phyloP scores from a whole-genome alignment of 202 grass and related monocot genomes.

The Dendrocalamus latiflorus region DNA sequence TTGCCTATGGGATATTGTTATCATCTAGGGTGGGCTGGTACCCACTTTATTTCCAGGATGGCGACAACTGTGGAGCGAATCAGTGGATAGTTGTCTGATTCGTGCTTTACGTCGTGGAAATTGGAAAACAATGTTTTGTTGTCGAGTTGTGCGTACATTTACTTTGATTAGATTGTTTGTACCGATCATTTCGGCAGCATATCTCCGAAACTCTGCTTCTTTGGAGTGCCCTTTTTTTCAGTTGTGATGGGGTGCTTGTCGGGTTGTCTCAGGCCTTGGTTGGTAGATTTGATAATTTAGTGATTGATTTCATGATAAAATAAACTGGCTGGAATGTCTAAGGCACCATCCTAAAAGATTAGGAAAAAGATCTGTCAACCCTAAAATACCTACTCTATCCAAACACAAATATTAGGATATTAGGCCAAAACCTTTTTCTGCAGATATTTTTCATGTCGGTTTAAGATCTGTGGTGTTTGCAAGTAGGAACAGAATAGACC shows the following conservation, averaged over 20 bases:
- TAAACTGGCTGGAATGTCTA: background rate
- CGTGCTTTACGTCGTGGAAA: conserved; percentile 39
- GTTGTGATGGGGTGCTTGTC: conserved; percentile 3
- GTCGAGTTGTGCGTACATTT: conserved; percentile 37
- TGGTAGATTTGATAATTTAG: background rate
- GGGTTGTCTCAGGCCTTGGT: background rate
- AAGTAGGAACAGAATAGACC: background rate
- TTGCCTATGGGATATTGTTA: conserved; percentile 36
- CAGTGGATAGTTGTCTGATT: conserved; percentile 38
- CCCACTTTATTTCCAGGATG: conserved; percentile 20
- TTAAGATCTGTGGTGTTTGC: background rate
- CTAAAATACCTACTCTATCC: background rate
- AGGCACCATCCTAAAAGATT: background rate
- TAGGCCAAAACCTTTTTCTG: background rate
- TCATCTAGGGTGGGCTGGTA: conserved; percentile 24
- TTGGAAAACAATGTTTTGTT: conserved; percentile 23
- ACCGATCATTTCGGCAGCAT: conserved; percentile 32
- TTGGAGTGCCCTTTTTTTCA: background rate
- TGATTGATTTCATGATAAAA: background rate
- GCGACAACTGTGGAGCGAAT: conserved; percentile 44
- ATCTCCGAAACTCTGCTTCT: conserved; percentile 31
- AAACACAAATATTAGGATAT: background rate
- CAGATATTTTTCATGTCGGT: background rate
- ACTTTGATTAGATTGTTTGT: conserved; percentile 15
- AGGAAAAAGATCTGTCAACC: background rate